phyloP scores from a whole-genome alignment of 345 rosid genomes.

The Camelina hispida region DNA sequence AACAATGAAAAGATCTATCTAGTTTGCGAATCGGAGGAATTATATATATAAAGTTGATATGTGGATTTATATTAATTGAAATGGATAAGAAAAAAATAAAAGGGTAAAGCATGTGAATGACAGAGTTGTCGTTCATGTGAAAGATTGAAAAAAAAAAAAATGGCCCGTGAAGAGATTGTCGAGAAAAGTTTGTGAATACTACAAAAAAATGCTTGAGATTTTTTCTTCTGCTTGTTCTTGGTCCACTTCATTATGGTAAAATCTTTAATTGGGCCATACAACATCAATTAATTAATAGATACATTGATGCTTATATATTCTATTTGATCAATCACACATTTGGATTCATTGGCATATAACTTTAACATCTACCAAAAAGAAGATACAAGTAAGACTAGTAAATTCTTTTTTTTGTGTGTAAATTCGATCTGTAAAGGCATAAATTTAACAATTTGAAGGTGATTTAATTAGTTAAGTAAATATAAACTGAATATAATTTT shows the following conservation, averaged over 20 bases:
- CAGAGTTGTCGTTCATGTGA: conserved; percentile 48
- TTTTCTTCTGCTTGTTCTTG: conserved; percentile 38
- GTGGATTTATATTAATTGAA: conserved; percentile 24
- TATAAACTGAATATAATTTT: background rate
- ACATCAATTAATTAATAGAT: conserved; percentile 7
- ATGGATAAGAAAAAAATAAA: conserved; percentile 34
- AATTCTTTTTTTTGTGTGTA: background rate
- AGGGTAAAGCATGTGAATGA: conserved; percentile 42
- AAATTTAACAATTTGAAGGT: background rate
- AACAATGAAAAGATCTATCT: conserved; percentile 1
- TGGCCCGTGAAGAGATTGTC: conserved; percentile 48
- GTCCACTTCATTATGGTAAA: conserved; percentile 45
- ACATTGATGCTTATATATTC: conserved; percentile 6
- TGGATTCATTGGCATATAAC: conserved; percentile 21
- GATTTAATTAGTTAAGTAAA: background rate
- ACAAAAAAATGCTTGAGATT: conserved; percentile 31
- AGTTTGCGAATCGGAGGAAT: background rate
- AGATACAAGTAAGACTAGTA: background rate
- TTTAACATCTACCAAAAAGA: conserved; percentile 6
- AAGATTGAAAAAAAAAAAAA: conserved; percentile 20
- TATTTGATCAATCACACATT: conserved; percentile 7
- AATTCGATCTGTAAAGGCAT: background rate
- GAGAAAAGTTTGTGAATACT: conserved; percentile 37
- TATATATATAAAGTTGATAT: conserved; percentile 10
- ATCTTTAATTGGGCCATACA: conserved; percentile 33